Base-by-base conservation (phyloP, 2,329 filamentous ascomycete genomes). In the Xenoacremonium recifei region DNA sequence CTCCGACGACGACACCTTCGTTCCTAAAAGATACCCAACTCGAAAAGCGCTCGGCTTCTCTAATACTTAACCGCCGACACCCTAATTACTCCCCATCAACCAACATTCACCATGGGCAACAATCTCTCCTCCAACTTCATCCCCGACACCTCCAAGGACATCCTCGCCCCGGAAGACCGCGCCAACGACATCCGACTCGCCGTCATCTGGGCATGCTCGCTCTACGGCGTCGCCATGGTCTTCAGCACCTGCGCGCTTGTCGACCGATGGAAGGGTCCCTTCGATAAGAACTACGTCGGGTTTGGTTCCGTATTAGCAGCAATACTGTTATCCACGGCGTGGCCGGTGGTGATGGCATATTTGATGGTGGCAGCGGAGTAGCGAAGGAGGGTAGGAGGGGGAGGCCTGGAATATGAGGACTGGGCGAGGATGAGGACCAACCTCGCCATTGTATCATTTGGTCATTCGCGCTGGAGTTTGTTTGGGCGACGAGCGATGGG, bases 141-240 rank as follows among this genome's bases (percentile, higher is more conserved):
- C 39, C 61, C 63, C 27, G 67, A 71, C 57, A 67, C 61, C 25
- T 69, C 66, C 35, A 56, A 51, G 39, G 58, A 54, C 35, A 52
- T 58, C 37, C 57, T 68, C 45, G 58, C 59, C 31, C 54, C 58
- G 3, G 9, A 51, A 15, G 69, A 72, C 39, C 42, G 47, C 23
- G 21, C 34, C 25, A 48, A 59, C 29, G 57, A 58, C 49, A 59
- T 68, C 38, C 48, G 64, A 21, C 45, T 70, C 44, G 62, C 49
- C 36, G 38, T 63, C 35, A 50, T 63, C 46, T 71, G 68, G 67
- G 57, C 42, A 6, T 38, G 53, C 19, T 57, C 59, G 4, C 44
- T 68, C 27, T 70, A 71, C 55, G 58, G 40, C 37, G 62, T 64
- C 45, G 66, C 62, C 57, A 68, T 69, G 59, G 66, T 72, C 53